Evolutionary conservation across 2,329 filamentous ascomycete genomes (phyloP).

Genomic region (Penicillium rolfsii): DNA sequence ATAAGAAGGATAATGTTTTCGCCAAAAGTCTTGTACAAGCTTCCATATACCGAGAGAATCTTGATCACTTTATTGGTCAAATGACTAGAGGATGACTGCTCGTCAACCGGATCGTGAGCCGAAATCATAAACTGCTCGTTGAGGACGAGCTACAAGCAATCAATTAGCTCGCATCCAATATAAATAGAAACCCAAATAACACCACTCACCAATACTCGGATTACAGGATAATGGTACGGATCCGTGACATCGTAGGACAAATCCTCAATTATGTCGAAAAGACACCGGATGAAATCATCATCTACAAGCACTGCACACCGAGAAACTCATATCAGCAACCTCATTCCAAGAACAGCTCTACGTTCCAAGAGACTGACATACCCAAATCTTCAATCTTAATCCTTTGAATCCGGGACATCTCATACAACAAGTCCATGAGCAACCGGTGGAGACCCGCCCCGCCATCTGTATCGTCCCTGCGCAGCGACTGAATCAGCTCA

Average conservation of each 20-base stretch:
- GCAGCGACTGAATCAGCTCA: slow-evolving; percentile 72
- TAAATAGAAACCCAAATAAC: not conserved
- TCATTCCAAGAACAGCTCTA: not conserved
- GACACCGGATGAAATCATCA: slow-evolving; percentile 79
- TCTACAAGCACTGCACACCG: slow-evolving; percentile 56
- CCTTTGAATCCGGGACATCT: slow-evolving; percentile 91
- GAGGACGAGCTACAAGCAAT: slow-evolving; percentile 70
- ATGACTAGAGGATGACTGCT: slow-evolving; percentile 50
- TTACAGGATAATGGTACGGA: slow-evolving; percentile 94
- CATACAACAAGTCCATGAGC: slow-evolving; percentile 86
- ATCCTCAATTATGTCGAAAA: slow-evolving; percentile 86
- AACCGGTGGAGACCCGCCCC: slow-evolving; percentile 71
- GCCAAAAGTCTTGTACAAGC: slow-evolving; percentile 87
- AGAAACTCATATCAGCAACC: slow-evolving; percentile 13
- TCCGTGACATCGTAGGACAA: slow-evolving; percentile 85
- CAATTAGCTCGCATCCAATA: not conserved
- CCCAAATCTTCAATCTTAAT: slow-evolving; percentile 75
- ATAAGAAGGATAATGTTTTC: slow-evolving; percentile 95
- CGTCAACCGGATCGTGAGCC: slow-evolving; percentile 57
- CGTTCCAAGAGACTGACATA: slow-evolving; percentile 51
- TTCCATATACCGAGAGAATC: slow-evolving; percentile 77
- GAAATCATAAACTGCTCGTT: slow-evolving; percentile 98
- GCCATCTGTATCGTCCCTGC: slow-evolving; percentile 53
- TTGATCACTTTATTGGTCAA: slow-evolving; percentile 95
- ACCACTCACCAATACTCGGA: slow-evolving; percentile 77